Conservation (phyloP, 768 basidiomycete species). For the Lyophyllum shimeji region DNA sequence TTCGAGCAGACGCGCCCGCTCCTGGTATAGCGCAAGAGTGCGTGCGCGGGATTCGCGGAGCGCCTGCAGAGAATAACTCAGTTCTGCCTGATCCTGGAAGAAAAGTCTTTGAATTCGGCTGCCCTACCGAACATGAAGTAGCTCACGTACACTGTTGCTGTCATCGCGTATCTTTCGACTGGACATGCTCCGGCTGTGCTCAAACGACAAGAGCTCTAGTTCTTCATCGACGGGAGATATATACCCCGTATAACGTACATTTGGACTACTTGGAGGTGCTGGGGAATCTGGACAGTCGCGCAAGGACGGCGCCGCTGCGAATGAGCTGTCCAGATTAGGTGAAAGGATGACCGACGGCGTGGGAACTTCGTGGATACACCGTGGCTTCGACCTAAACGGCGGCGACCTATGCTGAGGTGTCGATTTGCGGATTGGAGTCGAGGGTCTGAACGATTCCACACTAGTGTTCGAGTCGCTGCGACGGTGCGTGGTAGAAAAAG, state of each 20-base stretch:
- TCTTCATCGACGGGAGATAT: conserved; percentile 55
- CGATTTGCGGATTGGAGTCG: conserved; percentile 13
- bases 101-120: background rate
- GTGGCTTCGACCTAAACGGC: conserved; percentile 27
- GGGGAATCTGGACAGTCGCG: background rate
- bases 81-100: conserved; percentile 2
- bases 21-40: conserved; percentile 52
- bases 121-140: background rate
- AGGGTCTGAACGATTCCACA: conserved; percentile 19
- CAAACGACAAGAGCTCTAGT: conserved; percentile 51
- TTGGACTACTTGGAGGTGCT: conserved; percentile 8
- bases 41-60: conserved; percentile 30
- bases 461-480: conserved; percentile 29
- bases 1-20: conserved; percentile 54
- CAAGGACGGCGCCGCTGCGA: conserved; percentile 1
- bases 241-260: conserved; percentile 52
- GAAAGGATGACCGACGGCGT: conserved; percentile 33
- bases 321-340: conserved; percentile 6
- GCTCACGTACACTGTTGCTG: conserved; percentile 7
- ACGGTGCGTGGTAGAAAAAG: conserved; percentile 21
- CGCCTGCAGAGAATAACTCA: conserved; percentile 2
- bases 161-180: background rate
- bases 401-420: conserved; percentile 10
- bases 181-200: conserved; percentile 27
- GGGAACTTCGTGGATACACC: conserved; percentile 58